A percentile compares a stretch with the other conserved stretches of the same genome.
Evolutionary conservation across 306 rosid species (phyloP).

Genomic region (Rosa persica): DNA sequence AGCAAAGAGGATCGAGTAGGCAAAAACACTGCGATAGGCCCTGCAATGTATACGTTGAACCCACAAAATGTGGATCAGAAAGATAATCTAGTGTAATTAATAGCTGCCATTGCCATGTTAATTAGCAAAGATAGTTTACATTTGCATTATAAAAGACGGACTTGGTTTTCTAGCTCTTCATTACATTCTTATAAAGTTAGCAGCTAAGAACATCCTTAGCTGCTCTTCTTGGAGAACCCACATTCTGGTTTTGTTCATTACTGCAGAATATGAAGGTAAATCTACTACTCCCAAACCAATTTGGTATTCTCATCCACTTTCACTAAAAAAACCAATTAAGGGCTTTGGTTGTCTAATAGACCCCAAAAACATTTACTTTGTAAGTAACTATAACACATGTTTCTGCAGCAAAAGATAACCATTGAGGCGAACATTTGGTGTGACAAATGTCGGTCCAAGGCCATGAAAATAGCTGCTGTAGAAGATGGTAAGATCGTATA

Average conservation of each 20-base stretch:
- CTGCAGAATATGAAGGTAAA: not conserved
- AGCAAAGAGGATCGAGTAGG: not conserved
- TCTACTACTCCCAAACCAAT: not conserved
- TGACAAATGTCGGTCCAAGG: constrained; percentile 23
- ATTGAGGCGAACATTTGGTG: constrained; percentile 27
- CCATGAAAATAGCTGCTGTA: constrained; percentile 17
- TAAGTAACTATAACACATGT: not conserved
- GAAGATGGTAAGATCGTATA: constrained; percentile 6
- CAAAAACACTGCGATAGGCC: not conserved
- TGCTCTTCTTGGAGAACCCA: constrained; percentile 2
- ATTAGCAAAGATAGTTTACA: not conserved
- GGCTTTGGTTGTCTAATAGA: not conserved
- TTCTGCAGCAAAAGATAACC: constrained; percentile 30
- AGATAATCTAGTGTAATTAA: not conserved
- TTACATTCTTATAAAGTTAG: not conserved
- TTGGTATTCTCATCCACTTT: not conserved
- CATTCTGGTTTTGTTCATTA: not conserved
- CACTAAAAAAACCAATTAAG: not conserved
- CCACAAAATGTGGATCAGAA: not conserved
- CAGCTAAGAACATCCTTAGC: not conserved
- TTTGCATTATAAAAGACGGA: not conserved
- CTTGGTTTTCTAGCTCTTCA: not conserved
- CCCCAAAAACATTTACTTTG: not conserved
- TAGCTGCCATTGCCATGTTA: not conserved
- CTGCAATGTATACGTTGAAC: not conserved